Conservation (phyloP, 202 grass and related monocot genomes). For the Carex sylvatica region DNA sequence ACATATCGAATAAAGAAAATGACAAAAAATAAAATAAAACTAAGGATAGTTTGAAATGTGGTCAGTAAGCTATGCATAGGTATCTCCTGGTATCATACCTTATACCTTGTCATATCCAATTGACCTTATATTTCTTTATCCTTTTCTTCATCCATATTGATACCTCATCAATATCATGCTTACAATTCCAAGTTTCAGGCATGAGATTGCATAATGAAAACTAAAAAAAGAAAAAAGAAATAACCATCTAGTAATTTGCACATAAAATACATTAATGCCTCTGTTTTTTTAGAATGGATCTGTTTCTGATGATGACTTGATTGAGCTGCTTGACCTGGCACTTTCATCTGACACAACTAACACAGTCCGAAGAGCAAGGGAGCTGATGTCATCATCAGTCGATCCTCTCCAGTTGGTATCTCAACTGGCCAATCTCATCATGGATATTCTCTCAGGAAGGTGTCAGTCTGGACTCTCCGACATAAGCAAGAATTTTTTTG, state of each 20-base stretch:
- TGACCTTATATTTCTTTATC: not conserved
- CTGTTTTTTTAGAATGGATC: slow-evolving; percentile 78
- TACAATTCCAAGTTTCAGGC: not conserved
- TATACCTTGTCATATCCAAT: not conserved
- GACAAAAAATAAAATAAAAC: not conserved
- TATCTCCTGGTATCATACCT: not conserved
- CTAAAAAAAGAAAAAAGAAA: not conserved
- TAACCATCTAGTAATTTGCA: not conserved
- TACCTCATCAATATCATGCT: not conserved
- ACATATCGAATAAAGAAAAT: not conserved
- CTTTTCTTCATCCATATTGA: not conserved
- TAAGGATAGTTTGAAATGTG: not conserved
- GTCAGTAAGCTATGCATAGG: not conserved
- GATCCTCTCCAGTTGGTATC: slow-evolving; percentile 98
- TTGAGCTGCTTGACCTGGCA: slow-evolving; percentile 88
- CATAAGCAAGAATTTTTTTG: slow-evolving; percentile 82
- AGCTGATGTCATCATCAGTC: slow-evolving; percentile 83
- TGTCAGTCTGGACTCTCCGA: slow-evolving; percentile 71
- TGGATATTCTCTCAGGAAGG: slow-evolving; percentile 89
- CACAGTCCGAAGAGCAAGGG: slow-evolving; percentile 78
- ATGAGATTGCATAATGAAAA: not conserved
- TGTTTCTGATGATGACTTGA: slow-evolving; percentile 91
- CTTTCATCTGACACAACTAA: slow-evolving; percentile 89
- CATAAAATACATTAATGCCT: slow-evolving; percentile 3
- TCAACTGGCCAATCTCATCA: slow-evolving; percentile 98